These are phyloP conservation scores for Linum tenue DNA, from an alignment of 345 rosid species.

Conservation along the genomic window DNA sequence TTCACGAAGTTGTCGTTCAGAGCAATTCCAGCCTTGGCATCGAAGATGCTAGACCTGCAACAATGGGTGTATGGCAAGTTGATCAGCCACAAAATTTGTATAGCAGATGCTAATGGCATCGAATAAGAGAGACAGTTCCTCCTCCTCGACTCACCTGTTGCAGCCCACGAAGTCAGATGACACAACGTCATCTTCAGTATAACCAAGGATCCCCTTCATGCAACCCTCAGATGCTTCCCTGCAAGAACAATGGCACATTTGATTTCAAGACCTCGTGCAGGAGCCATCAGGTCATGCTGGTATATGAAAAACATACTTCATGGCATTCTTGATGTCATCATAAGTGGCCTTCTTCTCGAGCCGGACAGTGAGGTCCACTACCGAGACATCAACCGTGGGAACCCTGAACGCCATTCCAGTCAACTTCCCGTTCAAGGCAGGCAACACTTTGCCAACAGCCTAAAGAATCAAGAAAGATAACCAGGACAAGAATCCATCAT, in stretches of 20 bases:
- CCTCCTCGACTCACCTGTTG: background rate
- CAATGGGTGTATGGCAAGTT: background rate
- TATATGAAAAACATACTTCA: conserved; percentile 24
- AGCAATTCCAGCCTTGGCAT: conserved; percentile 52
- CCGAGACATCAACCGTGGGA: conserved; percentile 6
- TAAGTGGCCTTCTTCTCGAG: background rate
- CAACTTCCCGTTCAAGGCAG: conserved; percentile 1
- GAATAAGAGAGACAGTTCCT: background rate
- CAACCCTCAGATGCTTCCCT: conserved; percentile 50
- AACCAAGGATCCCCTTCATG: conserved; percentile 63
- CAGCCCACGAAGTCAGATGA: conserved; percentile 44
- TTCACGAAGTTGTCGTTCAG: conserved; percentile 35
- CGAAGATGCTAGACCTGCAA: conserved; percentile 48
- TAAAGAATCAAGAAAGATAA: background rate
- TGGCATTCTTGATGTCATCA: background rate
- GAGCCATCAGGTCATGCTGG: background rate
- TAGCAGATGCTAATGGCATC: background rate
- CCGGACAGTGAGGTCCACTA: background rate
- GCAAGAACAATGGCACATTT: background rate
- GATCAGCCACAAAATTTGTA: background rate
- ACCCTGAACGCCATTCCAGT: conserved; percentile 1
- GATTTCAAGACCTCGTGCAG: background rate
- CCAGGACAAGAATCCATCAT: background rate
- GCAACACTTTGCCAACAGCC: conserved; percentile 4
- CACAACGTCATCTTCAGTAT: conserved; percentile 52